Evolutionary conservation across 345 rosid genomes (phyloP).

Genomic region (Rhodamnia argentea): DNA sequence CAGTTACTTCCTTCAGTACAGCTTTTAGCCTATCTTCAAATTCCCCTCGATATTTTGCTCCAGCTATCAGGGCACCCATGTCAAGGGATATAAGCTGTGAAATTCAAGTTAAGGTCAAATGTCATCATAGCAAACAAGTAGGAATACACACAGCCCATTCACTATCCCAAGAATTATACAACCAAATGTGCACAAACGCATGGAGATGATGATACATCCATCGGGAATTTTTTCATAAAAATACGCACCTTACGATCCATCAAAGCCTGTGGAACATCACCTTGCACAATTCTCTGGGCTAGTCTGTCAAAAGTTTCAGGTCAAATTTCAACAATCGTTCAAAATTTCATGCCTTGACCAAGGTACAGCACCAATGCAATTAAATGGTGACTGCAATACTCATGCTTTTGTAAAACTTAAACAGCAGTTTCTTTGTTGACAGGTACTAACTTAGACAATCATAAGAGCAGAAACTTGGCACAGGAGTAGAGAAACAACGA

Average conservation of each 20-base stretch:
- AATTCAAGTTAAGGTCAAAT: neutral
- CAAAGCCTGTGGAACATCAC: constrained; percentile 98
- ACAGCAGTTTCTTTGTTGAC: neutral
- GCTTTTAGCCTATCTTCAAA: constrained; percentile 98
- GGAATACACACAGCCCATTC: neutral
- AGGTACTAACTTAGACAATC: neutral
- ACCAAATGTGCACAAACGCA: neutral
- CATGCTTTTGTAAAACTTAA: neutral
- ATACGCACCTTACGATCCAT: constrained; percentile 83
- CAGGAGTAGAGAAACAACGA: neutral
- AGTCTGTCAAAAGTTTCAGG: constrained; percentile 41
- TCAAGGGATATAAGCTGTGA: constrained; percentile 91
- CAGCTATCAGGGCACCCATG: constrained; percentile 98
- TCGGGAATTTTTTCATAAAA: neutral
- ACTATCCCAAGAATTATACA: neutral
- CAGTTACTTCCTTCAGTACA: constrained; percentile 91
- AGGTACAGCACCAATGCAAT: neutral
- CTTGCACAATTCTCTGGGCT: constrained; percentile 98
- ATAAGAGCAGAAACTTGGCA: neutral
- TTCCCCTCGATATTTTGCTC: constrained; percentile 97
- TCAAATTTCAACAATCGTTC: neutral
- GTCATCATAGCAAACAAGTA: neutral
- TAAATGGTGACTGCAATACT: neutral
- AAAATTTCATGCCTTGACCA: neutral
- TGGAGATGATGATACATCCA: neutral